Evolutionary conservation across 2,329 filamentous ascomycete species (phyloP).

Genomic region (Venturia carpophila): DNA sequence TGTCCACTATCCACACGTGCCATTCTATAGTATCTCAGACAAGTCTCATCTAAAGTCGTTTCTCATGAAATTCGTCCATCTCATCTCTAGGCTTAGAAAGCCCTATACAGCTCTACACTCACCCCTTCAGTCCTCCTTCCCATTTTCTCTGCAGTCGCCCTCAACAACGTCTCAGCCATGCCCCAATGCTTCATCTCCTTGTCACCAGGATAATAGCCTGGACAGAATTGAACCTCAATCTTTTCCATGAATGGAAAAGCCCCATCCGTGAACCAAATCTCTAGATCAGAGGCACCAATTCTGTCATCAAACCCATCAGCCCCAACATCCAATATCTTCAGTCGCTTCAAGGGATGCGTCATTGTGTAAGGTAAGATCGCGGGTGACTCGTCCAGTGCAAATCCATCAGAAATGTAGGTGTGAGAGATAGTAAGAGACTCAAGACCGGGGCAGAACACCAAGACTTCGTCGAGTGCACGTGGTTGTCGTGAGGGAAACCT

Average conservation of each 20-base stretch:
- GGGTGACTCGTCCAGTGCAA: neutral
- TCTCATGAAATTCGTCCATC: neutral
- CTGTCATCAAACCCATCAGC: slow-evolving; percentile 4
- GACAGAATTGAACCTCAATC: slow-evolving; percentile 4
- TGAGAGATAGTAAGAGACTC: slow-evolving; percentile 36
- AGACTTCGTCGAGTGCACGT: slow-evolving; percentile 34
- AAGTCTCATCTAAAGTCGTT: neutral
- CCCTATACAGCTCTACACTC: neutral
- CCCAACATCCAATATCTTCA: slow-evolving; percentile 9
- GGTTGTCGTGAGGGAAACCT: slow-evolving; percentile 26
- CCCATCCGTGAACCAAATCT: slow-evolving; percentile 4
- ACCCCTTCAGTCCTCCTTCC: neutral
- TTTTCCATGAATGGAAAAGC: slow-evolving; percentile 5
- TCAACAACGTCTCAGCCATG: slow-evolving; percentile 6
- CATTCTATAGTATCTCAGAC: neutral
- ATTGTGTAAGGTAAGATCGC: neutral
- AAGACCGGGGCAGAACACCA: slow-evolving; percentile 35
- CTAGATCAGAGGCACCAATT: slow-evolving; percentile 1
- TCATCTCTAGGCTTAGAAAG: neutral
- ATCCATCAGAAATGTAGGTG: slow-evolving; percentile 34
- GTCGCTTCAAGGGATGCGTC: slow-evolving; percentile 2
- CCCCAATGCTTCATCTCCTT: slow-evolving; percentile 1
- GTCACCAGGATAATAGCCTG: neutral
- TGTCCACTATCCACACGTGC: no score
- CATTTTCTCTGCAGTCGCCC: neutral